Evolutionary conservation across 768 basidiomycete genomes (phyloP).

Genomic region (Leccinum rimulosum): DNA sequence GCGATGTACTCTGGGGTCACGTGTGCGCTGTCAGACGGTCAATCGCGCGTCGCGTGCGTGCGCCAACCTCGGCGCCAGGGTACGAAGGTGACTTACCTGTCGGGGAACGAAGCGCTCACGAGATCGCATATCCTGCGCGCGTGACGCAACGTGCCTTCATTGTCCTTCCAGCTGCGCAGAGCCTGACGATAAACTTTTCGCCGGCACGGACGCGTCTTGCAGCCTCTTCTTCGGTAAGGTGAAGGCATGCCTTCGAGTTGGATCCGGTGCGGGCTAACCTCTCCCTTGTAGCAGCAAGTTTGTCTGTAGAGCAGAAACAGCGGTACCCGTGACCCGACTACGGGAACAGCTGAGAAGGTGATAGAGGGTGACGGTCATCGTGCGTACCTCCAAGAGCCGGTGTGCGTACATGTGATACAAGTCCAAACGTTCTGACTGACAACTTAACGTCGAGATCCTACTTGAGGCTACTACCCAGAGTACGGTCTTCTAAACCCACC

Average conservation of each 20-base stretch:
- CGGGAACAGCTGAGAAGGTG: neutral
- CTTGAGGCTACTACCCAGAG: too few relatives aligned
- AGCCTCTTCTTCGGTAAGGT: constrained; percentile 85
- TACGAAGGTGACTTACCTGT: constrained; percentile 41
- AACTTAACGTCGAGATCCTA: neutral
- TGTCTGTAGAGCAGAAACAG: constrained; percentile 86
- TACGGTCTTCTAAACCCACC: too few relatives aligned
- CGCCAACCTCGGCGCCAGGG: too few relatives aligned
- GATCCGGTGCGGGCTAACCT: constrained; percentile 71
- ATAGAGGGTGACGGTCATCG: neutral
- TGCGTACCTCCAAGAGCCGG: constrained; percentile 70
- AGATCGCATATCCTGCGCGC: constrained; percentile 51
- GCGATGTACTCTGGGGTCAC: constrained; percentile 59
- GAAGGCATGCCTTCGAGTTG: constrained; percentile 72
- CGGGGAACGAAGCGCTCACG: constrained; percentile 57
- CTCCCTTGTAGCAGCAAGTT: constrained; percentile 65
- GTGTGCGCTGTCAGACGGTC: constrained; percentile 36
- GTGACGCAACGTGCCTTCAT: constrained; percentile 50
- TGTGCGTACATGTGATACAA: constrained; percentile 74
- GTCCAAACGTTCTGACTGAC: constrained; percentile 83
- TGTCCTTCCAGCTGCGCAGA: constrained; percentile 53
- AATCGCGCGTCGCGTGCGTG: neutral
- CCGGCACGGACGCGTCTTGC: constrained; percentile 69
- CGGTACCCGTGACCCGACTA: constrained; percentile 90
- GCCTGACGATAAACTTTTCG: constrained; percentile 77